Evolutionary conservation across 805 yeast species (phyloP).

Genomic region (Grigorovia yakushimaensis): DNA sequence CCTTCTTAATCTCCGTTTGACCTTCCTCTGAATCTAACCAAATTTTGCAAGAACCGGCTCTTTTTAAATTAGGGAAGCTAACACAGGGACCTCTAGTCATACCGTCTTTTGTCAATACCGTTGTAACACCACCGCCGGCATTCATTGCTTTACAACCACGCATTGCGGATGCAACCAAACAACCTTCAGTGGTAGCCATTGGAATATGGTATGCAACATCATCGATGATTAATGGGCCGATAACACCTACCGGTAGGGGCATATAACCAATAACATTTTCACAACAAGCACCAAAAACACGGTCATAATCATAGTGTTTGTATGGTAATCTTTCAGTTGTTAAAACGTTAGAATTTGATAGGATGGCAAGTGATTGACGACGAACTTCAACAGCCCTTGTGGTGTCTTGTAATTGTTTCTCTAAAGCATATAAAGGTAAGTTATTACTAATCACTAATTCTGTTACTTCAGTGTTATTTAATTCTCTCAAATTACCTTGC

Average conservation of each 20-base stretch:
- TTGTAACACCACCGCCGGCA: conserved; percentile 91
- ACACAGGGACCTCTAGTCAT: conserved; percentile 99
- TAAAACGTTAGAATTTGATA: conserved; percentile 79
- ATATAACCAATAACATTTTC: conserved; percentile 95
- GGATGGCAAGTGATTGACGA: conserved; percentile 75
- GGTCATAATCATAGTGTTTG: conserved; percentile 77
- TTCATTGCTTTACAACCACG: conserved; percentile 98
- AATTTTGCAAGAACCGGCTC: conserved; percentile 90
- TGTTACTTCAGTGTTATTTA: conserved; percentile 66
- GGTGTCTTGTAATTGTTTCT: conserved; percentile 79
- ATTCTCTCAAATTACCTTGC: conserved; percentile 58
- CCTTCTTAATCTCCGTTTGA: conserved; percentile 66
- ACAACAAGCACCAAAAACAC: conserved; percentile 98
- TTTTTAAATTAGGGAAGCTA: conserved; percentile 63
- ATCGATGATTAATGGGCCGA: conserved; percentile 92
- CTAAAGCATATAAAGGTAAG: conserved; percentile 87
- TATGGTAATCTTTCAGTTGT: conserved; percentile 69
- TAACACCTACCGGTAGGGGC: conserved; percentile 96
- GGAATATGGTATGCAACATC: conserved; percentile 86
- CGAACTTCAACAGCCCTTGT: conserved; percentile 91
- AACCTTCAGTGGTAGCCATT: conserved; percentile 99
- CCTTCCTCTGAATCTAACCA: conserved; percentile 98
- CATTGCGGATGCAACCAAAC: conserved; percentile 96
- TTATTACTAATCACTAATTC: conserved; percentile 64
- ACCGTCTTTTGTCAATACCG: conserved; percentile 91